Evolutionary conservation across 139 green algal species (phyloP), one percentile per base, ranked within the genome.

Genomic region (Tetratostichococcus sp.): DNA sequence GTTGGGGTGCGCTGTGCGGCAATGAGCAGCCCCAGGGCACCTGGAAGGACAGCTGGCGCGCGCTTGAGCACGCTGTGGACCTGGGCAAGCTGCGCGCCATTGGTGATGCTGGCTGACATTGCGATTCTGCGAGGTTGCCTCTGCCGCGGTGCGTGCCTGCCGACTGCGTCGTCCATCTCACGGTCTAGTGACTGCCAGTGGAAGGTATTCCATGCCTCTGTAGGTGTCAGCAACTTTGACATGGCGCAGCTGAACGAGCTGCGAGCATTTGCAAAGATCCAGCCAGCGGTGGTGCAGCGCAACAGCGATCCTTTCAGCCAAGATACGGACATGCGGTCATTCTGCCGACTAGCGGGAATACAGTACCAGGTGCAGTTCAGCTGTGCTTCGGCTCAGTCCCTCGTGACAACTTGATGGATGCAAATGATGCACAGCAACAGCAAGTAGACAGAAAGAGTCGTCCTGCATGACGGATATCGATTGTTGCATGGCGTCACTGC

Each of bases 181-280:
- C n/a, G n/a, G n/a, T n/a, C n/a, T n/a, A n/a, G n/a, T n/a, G n/a
- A n/a, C n/a, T n/a, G n/a, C n/a, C n/a, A n/a, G n/a, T n/a, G n/a
- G n/a, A n/a, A n/a, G n/a, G n/a, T n/a, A n/a, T n/a, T n/a, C n/a
- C n/a, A n/a, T n/a, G n/a, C n/a, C n/a, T n/a, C n/a, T 50, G 39
- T 11, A 50, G 39, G 39, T 84, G 77, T 95, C 11, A 90, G 80
- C 79, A 97, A 97, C 78, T 97, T 97, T 79, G 73, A 85, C 25
- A 19, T 89, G 1, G 33, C 74, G 6, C 73, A 96, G 76, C 73
- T 97, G 71, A 11, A 32, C 21, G 72, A 87, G 85, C 84, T 97
- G 72, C 72, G 92, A 65, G 42, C 62, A 1, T 69, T 85, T 1
- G 85, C 90, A 0, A 59, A 66, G 30, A 76, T 95, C 21, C 85